Evolutionary conservation across 371 early-diverging fungal species (phyloP), one percentile per base, ranked within the genome.

Genomic region (Lichtheimia corymbifera): DNA sequence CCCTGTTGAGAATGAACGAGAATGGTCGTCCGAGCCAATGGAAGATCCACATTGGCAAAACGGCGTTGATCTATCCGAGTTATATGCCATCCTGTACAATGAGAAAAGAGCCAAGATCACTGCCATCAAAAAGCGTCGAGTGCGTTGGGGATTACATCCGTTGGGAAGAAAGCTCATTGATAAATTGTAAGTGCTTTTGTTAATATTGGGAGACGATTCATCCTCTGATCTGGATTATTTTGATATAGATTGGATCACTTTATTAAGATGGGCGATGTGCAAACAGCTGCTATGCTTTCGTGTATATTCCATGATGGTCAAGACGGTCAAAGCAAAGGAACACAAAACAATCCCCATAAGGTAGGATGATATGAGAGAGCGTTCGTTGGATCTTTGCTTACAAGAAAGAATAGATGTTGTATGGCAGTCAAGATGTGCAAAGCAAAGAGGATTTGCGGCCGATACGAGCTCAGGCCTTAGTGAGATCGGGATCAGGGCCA

Each of bases 231-330:
- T 58, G 14, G 6, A 50, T 15, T 17, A 7, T 61, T 42, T 13
- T n/a, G 3, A n/a, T 35, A 20, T 71, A 92, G 91, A 35, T 67
- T 93, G 28, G 66, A 80, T 0, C 83, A 89, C 62, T 82, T 89
- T 63, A 83, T 87, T 62, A 66, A 67, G 5, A 74, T 81, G 45
- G 91, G 93, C 7, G 94, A 96, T 73, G 81, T 92, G 27, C 96
- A 96, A 69, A 91, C 91, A 45, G 80, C 91, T 49, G 93, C 94
- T 0, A 75, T 96, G 71, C 73, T 96, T 5, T 79, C 89, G 2
- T 94, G 94, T 64, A 88, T 90, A 11, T 86, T 96, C 54, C 65
- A 70, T 47, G 30, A 27, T 52, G 15, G 25, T 15, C 15, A 24
- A 20, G 27, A 52, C 53, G 14, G 5, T 2, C 47, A n/a, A 47